phyloP scores from a whole-genome alignment of 495 filamentous ascomycete species.

The Ramalina intermedia region DNA sequence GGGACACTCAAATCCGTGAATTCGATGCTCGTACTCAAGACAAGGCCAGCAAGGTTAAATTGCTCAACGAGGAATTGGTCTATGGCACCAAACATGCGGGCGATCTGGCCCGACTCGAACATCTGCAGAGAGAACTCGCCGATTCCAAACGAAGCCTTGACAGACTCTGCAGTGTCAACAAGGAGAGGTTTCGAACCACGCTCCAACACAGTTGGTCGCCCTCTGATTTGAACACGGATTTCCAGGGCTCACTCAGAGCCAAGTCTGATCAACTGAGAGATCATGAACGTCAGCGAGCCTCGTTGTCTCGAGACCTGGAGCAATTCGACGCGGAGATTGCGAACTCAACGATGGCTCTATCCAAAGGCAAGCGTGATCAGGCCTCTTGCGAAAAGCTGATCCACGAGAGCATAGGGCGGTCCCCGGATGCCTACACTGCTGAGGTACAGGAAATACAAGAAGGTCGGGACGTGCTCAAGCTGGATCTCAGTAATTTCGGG shows the following conservation, averaged over 20 bases:
- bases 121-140: conserved; percentile 60
- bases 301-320: conserved; percentile 54
- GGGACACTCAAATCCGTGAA: conserved; percentile 52
- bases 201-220: conserved; percentile 53
- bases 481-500: conserved; percentile 46
- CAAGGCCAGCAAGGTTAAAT: conserved; percentile 53
- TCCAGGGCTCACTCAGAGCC: conserved; percentile 46
- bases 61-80: conserved; percentile 59
- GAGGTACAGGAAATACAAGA: conserved; percentile 41
- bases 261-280: conserved; percentile 39
- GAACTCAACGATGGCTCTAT: conserved; percentile 48
- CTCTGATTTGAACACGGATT: conserved; percentile 54
- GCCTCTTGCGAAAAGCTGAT: conserved; percentile 35
- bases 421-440: conserved; percentile 35
- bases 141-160: conserved; percentile 55
- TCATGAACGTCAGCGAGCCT: conserved; percentile 53
- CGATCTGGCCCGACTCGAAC: conserved; percentile 64
- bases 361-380: conserved; percentile 11
- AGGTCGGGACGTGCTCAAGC: conserved; percentile 43
- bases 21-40: conserved; percentile 45
- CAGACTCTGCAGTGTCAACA: conserved; percentile 63
- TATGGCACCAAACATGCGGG: conserved; percentile 64
- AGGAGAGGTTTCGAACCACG: conserved; percentile 46
- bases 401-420: conserved; percentile 34
- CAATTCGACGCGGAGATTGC: conserved; percentile 54